phyloP scores from a whole-genome alignment of 148 eudicot species.

The Rhododendron griersonianum region DNA sequence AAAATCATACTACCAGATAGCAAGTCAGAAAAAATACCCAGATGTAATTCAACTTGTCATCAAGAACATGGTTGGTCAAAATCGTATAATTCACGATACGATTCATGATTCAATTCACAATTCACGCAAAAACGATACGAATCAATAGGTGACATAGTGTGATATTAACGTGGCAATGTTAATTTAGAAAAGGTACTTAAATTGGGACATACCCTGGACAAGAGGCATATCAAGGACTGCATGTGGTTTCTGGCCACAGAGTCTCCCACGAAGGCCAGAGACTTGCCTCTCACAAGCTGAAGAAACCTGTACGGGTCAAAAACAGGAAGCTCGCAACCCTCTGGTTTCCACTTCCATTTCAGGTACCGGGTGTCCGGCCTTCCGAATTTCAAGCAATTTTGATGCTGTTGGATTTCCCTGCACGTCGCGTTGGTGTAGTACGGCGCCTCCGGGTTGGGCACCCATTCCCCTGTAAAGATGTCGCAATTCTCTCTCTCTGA shows the following conservation, averaged over 20 bases:
- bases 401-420: conserved; percentile 20
- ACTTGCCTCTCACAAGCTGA: conserved; percentile 29
- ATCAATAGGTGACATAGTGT: no score
- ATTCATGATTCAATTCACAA: no score
- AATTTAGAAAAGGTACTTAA: neutral
- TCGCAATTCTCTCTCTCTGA: conserved; percentile 25
- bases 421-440: conserved; percentile 28
- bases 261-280: conserved; percentile 53
- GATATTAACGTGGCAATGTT: neutral
- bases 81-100: no score
- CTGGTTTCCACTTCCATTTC: conserved; percentile 56
- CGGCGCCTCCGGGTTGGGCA: conserved; percentile 24
- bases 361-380: conserved; percentile 39
- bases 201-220: conserved; percentile 26
- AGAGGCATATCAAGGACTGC: conserved; percentile 46
- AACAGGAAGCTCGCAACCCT: conserved; percentile 33
- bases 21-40: neutral
- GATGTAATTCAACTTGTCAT: neutral
- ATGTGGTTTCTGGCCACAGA: conserved; percentile 55
- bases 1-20: neutral
- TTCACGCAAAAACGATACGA: no score
- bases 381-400: conserved; percentile 49
- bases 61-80: no score
- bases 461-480: conserved; percentile 48
- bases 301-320: conserved; percentile 33